Conservation (phyloP, 225 moss, liverwort and hornwort species). For the Physcomitrellopsis africana region DNA sequence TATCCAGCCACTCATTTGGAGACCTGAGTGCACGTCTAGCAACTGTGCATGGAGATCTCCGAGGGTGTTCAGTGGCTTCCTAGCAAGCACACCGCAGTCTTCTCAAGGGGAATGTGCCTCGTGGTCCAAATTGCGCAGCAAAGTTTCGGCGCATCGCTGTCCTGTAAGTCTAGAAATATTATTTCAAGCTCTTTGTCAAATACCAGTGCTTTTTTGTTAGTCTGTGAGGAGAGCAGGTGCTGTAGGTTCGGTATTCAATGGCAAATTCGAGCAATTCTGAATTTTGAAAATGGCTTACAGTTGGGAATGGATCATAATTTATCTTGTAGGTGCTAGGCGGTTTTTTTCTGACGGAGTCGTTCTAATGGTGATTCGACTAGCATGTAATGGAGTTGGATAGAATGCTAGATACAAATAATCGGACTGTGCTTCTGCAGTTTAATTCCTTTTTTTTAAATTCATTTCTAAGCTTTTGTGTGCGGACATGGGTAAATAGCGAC, state of each 20-base stretch:
- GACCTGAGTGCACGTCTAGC: slow-evolving; percentile 49
- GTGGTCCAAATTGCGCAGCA: slow-evolving; percentile 30
- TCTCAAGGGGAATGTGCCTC: slow-evolving; percentile 40
- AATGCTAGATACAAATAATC: not conserved
- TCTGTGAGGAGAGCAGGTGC: not conserved
- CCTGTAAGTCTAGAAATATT: slow-evolving; percentile 33
- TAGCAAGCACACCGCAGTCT: slow-evolving; percentile 63
- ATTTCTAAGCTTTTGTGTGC: not conserved
- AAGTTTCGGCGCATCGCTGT: slow-evolving; percentile 28
- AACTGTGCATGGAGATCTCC: slow-evolving; percentile 59
- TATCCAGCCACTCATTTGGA: slow-evolving; percentile 52
- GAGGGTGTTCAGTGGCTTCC: slow-evolving; percentile 53
- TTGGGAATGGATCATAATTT: not conserved
- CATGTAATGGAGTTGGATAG: not conserved
- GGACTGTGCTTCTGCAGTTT: not conserved
- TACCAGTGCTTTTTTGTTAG: not conserved
- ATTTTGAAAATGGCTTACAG: not conserved
- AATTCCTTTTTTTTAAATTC: not conserved
- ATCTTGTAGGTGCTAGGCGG: not conserved
- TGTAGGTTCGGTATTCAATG: not conserved
- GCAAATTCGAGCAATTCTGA: not conserved
- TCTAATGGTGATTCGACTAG: not conserved
- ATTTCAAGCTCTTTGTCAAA: too few species aligned
- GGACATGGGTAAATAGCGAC: not conserved
- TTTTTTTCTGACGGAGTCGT: not conserved